phyloP scores from a whole-genome alignment of 2,329 filamentous ascomycete species.

The Amylocarpus encephaloides region DNA sequence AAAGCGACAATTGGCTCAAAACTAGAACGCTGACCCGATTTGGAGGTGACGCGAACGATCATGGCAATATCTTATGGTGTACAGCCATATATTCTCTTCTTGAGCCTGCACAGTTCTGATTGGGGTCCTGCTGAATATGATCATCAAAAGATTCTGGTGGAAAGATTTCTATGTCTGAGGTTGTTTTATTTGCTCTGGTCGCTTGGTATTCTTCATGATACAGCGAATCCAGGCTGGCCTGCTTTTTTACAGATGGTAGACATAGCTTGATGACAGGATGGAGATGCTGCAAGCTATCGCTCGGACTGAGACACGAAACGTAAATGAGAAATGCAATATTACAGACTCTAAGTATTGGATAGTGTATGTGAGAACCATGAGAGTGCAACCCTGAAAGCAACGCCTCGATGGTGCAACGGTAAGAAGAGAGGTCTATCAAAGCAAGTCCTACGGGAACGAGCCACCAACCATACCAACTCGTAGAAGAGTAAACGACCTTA shows the following conservation, averaged over 20 bases:
- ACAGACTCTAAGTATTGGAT: too few species aligned
- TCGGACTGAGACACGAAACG: neutral
- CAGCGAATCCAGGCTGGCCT: neutral
- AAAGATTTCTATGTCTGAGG: constrained; percentile 2
- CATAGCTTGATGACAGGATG: constrained; percentile 3
- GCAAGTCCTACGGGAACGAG: too few species aligned
- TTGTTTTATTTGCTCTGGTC: constrained; percentile 8
- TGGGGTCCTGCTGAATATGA: neutral
- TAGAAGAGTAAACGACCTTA: too few species aligned
- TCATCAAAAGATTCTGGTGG: constrained; percentile 1
- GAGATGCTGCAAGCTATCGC: neutral
- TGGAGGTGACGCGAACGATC: neutral
- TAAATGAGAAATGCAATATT: neutral
- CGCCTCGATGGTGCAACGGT: too few species aligned
- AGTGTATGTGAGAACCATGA: too few species aligned
- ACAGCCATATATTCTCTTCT: constrained; percentile 3
- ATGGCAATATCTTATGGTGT: neutral
- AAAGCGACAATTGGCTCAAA: neutral
- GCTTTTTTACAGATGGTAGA: neutral
- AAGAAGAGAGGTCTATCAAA: too few species aligned
- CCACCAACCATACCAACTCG: too few species aligned
- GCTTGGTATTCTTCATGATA: neutral
- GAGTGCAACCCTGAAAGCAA: too few species aligned
- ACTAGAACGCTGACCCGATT: neutral
- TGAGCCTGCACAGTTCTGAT: neutral